These are phyloP conservation scores for Glycine tomentella DNA, from an alignment of 306 rosid genomes.

Conservation along the genomic window DNA sequence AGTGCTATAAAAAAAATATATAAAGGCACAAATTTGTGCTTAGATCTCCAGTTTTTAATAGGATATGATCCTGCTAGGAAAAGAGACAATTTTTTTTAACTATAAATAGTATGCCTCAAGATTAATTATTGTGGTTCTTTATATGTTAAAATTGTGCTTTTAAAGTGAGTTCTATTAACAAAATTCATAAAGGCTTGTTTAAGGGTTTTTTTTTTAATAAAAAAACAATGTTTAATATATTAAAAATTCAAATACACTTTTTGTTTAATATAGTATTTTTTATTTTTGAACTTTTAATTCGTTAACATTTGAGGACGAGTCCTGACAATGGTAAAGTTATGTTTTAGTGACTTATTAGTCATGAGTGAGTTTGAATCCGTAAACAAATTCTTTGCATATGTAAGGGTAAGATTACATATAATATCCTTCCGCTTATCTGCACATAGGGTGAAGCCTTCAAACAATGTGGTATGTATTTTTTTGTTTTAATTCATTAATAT, in stretches of 20 bases:
- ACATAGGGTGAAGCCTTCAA: no score
- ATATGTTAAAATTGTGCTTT: not conserved
- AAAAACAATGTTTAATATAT: not conserved
- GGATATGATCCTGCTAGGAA: not conserved
- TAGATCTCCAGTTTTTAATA: slow-evolving; percentile 23
- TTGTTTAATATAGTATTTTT: not conserved
- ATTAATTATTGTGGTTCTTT: not conserved
- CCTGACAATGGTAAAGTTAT: no score
- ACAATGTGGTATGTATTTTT: no score
- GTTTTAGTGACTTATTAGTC: no score
- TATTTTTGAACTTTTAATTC: not conserved
- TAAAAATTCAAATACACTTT: not conserved
- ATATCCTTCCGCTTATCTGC: no score
- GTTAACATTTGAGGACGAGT: no score
- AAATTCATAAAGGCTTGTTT: not conserved
- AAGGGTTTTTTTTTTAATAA: not conserved
- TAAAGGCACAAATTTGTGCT: not conserved
- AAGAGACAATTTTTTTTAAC: not conserved
- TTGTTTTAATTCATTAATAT: no score
- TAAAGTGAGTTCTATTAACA: not conserved
- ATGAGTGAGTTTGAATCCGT: no score
- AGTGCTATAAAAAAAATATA: not conserved
- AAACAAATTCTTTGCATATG: no score
- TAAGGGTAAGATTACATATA: no score
- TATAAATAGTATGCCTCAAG: not conserved